A percentile compares a stretch with the other conserved stretches of the same genome.
Conservation (phyloP, 1,284 basidiomycete species). For the Ceratobasidium sp. region DNA sequence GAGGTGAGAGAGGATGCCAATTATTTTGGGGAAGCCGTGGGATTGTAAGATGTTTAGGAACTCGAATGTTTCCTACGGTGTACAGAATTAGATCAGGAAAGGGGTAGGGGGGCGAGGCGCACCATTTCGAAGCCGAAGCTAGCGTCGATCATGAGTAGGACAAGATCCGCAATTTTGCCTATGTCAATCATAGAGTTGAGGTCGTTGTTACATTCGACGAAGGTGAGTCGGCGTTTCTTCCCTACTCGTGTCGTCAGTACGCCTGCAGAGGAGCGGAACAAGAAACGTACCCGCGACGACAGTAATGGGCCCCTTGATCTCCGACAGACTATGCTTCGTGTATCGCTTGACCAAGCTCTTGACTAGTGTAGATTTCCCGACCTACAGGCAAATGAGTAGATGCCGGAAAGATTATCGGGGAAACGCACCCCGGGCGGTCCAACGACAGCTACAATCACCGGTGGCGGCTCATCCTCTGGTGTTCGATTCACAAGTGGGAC, state of each 20-base stretch:
- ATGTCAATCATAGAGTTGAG: constrained; percentile 99
- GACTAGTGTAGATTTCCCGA: constrained; percentile 95
- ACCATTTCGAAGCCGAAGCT: constrained; percentile 99
- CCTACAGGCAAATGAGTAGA: constrained; percentile 52
- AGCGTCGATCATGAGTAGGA: constrained; percentile 97
- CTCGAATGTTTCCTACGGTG: constrained; percentile 95
- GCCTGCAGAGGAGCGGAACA: neutral
- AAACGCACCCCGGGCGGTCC: constrained; percentile 89
- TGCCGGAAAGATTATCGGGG: neutral
- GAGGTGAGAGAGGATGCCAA: constrained; percentile 95
- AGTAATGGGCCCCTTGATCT: constrained; percentile 94
- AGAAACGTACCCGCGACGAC: constrained; percentile 73
- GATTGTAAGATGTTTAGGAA: constrained; percentile 97
- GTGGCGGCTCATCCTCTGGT: constrained; percentile 92
- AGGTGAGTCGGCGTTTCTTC: constrained; percentile 93
- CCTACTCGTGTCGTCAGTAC: constrained; percentile 56
- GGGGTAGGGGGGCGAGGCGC: constrained; percentile 27
- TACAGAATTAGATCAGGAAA: constrained; percentile 15
- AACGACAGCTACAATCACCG: constrained; percentile 96
- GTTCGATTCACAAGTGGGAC: constrained; percentile 97
- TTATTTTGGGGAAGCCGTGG: constrained; percentile 98
- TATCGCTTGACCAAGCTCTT: constrained; percentile 93
- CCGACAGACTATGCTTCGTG: constrained; percentile 93
- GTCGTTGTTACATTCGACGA: constrained; percentile 98
- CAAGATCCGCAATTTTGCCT: constrained; percentile 95